Evolutionary conservation across 2,329 filamentous ascomycete species (phyloP), one percentile per base, ranked within the genome.

Genomic region (Periconia sp.): DNA sequence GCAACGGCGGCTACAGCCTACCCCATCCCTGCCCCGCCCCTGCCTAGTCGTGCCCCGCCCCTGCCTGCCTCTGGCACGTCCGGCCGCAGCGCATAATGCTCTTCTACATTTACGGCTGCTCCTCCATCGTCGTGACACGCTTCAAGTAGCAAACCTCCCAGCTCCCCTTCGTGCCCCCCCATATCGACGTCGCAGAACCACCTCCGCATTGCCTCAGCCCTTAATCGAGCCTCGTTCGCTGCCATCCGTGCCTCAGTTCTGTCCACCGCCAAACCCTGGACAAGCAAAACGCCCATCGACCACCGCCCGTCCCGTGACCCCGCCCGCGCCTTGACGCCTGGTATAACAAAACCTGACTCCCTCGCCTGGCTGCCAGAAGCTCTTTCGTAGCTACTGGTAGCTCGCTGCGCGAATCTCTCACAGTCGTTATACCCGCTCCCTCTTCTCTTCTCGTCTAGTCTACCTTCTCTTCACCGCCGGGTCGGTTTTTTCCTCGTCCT

Each of bases 321-420:
- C 41, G 18, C 56, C 27, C 49, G 27, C 47, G 61, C 64, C 60
- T 64, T 48, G 61, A 58, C 54, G 49, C 59, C 59, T 65, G 58
- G 57, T 69, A 72, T 70, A 72, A 68, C 67, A 71, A 71, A 72
- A 66, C 62, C 67, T 64, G 51, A 31, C 52, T 54, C 61, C 58
- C 53, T 56, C 59, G 55, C 54, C 55, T 54, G 51, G 50, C 49
- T 54, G 55, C 59, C 61, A 59, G 62, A 63, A 69, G 67, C 64
- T 67, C 56, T 61, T 59, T 57, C 60, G 62, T 68, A 67, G 65
- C 69, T 72, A 70, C 71, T 71, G 71, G 71, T 74, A 72, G 69
- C 71, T 64, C 62, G 60, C 62, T 62, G 59, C 58, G 59, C 67
- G 61, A 66, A 61, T 30, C 27, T 35, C 23, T 41, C 56, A 63